Conservation (phyloP, 805 yeast genomes). For the Yarrowia deformans region DNA sequence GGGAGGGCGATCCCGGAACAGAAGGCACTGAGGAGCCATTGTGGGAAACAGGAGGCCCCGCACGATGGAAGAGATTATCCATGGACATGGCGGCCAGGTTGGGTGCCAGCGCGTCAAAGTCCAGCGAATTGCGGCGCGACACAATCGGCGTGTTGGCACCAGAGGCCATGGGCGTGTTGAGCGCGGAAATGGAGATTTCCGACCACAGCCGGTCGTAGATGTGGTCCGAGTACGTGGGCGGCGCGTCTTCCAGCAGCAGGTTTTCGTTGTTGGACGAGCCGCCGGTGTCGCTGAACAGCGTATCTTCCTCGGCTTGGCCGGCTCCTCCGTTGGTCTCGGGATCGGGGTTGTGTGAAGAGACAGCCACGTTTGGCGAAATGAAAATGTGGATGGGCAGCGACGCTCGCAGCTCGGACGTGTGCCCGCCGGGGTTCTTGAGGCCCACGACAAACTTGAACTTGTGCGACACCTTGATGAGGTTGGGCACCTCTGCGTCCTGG, state of each 20-base stretch:
- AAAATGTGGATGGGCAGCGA: conserved; percentile 81
- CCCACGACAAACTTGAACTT: conserved; percentile 83
- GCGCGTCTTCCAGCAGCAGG: conserved; percentile 58
- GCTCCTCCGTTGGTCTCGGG: conserved; percentile 37
- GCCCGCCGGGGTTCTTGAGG: conserved; percentile 87
- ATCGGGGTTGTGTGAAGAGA: conserved; percentile 23
- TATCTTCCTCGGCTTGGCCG: neutral
- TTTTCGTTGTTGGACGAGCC: conserved; percentile 33
- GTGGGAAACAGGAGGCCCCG: neutral
- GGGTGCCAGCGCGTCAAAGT: conserved; percentile 41
- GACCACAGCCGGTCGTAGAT: conserved; percentile 79
- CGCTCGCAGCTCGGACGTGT: conserved; percentile 88
- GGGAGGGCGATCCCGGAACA: conserved; percentile 6
- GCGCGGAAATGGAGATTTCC: conserved; percentile 57
- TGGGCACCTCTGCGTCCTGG: conserved; percentile 81
- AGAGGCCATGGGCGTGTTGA: conserved; percentile 52
- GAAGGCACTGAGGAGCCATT: conserved; percentile 14
- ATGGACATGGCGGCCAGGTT: conserved; percentile 14
- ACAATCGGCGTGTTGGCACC: conserved; percentile 53
- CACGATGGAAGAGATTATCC: conserved; percentile 26
- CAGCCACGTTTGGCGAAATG: conserved; percentile 50
- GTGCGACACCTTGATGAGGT: conserved; percentile 82
- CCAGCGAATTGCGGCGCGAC: conserved; percentile 51
- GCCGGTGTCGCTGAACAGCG: conserved; percentile 25
- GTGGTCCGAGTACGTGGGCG: conserved; percentile 81